Base-by-base conservation (phyloP, 1,284 basidiomycete species). In the Amylostereum areolatum region DNA sequence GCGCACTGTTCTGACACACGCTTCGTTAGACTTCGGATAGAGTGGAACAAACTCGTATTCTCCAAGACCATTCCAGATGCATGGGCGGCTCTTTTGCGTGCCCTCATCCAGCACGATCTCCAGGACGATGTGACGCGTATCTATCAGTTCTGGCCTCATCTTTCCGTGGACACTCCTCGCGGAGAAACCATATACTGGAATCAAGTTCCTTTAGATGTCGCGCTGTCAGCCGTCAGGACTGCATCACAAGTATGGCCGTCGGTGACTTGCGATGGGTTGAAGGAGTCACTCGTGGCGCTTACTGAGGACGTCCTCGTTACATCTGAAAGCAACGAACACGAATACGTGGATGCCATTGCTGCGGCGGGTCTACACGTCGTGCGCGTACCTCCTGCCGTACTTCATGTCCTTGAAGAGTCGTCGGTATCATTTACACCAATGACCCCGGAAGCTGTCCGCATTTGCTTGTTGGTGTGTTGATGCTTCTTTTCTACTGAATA, bases 1-100 rank as follows among this genome's bases (percentile, higher is more conserved):
- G 1, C 75, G 78, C 57, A 70, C 65, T n/a, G n/a, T n/a, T n/a
- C n/a, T n/a, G n/a, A n/a, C 37, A n/a, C 37, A n/a, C 37, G 5
- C 37, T 6, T 39, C 12, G n/a, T 5, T n/a, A 39, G 37, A 18
- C n/a, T 39, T n/a, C 37, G n/a, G 6, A 25, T 39, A 5, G 37
- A 39, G 37, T 39, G 37, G 37, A 39, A 39, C 12, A 39, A 39
- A 25, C 5, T 39, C 6, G 49, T 74, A 0, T 74, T 74, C 45
- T 57, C 69, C 18, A 53, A 54, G 3, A 67, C 66, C 45, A 63
- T 72, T 18, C 71, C 72, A 1, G 55, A 57, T 24, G 62, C 66
- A 3, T 73, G 56, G 65, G 63, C 54, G 45, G 54, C 32, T 24
- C 63, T 56, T 45, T 58, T 59, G 10, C 57, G 25, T 24, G 47